phyloP scores from a whole-genome alignment of 1,284 basidiomycete species.

The Albatrellus sp. region DNA sequence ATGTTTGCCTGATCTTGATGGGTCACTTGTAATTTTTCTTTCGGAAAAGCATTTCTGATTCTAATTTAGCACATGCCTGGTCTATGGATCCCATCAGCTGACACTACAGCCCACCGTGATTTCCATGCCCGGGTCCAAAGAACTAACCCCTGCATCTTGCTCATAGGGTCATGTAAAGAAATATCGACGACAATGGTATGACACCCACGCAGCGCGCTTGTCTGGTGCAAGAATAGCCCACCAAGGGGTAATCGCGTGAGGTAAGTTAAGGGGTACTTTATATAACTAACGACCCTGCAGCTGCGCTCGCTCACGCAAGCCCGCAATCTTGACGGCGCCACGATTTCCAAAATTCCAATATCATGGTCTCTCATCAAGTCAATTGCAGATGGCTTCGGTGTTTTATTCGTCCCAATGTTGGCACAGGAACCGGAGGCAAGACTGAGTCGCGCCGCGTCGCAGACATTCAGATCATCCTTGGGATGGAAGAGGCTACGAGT shows the following conservation, averaged over 20 bases:
- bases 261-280: no score
- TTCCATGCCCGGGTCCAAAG: constrained; percentile 11
- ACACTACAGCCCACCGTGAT: constrained; percentile 14
- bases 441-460: constrained; percentile 5
- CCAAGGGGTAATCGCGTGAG: no score
- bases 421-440: constrained; percentile 14
- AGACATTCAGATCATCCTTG: constrained; percentile 13
- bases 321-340: constrained; percentile 13
- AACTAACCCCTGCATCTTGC: constrained; percentile 15
- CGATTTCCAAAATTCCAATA: no score
- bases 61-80: constrained; percentile 6
- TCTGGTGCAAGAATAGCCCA: no score
- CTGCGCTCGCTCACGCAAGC: no score
- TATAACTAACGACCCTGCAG: no score
- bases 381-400: constrained; percentile 12
- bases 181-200: no score
- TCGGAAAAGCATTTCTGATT: not conserved
- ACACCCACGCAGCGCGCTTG: no score
- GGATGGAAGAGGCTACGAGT: constrained; percentile 11
- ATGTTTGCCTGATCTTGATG: constrained; percentile 15
- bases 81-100: constrained; percentile 17
- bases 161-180: constrained; percentile 15
- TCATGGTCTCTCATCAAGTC: constrained; percentile 13
- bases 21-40: constrained; percentile 10
- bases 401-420: constrained; percentile 20